Conservation (phyloP, 495 filamentous ascomycete genomes). For the Penicillium ucsense region DNA sequence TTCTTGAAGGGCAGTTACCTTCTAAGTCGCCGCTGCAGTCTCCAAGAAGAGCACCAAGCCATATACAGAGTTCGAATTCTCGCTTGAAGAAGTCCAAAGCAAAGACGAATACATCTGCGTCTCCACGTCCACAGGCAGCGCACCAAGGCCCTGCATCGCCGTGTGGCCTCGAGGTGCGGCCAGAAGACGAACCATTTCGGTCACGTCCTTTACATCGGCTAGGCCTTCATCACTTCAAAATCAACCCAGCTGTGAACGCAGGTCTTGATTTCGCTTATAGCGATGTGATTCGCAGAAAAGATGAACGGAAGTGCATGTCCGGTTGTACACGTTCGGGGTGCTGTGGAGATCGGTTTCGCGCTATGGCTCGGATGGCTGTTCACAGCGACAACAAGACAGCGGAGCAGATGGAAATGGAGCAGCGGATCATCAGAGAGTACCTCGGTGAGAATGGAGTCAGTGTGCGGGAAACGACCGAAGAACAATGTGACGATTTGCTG, state of each 20-base stretch:
- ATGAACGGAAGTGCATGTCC: conserved; percentile 64
- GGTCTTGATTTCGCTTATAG: conserved; percentile 65
- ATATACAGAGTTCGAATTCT: not conserved
- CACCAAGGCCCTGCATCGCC: not conserved
- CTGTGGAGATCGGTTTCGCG: conserved; percentile 65
- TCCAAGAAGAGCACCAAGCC: not conserved
- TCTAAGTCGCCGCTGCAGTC: conserved; percentile 15
- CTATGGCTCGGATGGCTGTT: conserved; percentile 44
- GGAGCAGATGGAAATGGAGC: conserved; percentile 36
- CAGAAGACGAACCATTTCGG: conserved; percentile 39
- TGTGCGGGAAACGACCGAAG: conserved; percentile 34
- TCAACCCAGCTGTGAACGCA: conserved; percentile 67
- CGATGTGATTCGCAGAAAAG: conserved; percentile 63
- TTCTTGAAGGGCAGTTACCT: conserved; percentile 28
- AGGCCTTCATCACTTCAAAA: conserved; percentile 62
- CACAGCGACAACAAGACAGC: conserved; percentile 10
- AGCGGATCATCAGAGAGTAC: conserved; percentile 52
- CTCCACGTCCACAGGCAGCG: not conserved
- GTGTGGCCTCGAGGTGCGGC: conserved; percentile 6
- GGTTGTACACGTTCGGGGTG: conserved; percentile 70
- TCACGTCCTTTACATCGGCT: conserved; percentile 43
- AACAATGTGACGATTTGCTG: conserved; percentile 47
- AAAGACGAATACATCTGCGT: not conserved
- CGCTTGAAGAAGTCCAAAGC: not conserved
- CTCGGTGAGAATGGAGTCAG: conserved; percentile 46